Conservation (phyloP, 2,329 filamentous ascomycete species). For the Aspergillus glaucus region DNA sequence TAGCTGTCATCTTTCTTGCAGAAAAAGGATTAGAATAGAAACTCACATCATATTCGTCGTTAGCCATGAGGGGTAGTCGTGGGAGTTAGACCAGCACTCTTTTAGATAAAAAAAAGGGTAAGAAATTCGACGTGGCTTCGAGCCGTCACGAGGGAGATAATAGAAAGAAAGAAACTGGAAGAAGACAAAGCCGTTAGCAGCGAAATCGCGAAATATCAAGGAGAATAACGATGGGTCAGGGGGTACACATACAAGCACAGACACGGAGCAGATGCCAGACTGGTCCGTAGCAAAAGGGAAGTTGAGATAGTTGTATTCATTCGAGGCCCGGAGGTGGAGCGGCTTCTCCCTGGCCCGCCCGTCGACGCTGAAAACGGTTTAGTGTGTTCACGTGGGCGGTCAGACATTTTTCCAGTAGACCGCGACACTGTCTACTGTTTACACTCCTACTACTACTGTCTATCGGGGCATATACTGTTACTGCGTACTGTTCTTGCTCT, state of each 20-base stretch:
- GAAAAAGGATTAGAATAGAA: not conserved
- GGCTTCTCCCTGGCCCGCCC: not conserved
- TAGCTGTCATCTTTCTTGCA: slow-evolving; percentile 1
- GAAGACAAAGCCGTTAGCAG: not conserved
- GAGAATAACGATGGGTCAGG: not conserved
- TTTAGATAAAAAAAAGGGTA: slow-evolving; percentile 14
- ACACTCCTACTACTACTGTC: not conserved
- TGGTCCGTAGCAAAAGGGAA: not conserved
- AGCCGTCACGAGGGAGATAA: slow-evolving; percentile 10
- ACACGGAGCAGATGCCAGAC: not conserved
- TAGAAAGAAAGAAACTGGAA: slow-evolving; percentile 3
- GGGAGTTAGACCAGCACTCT: slow-evolving; percentile 16
- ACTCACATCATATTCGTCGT: slow-evolving; percentile 99
- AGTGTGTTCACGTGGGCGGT: not conserved
- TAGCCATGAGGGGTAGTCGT: slow-evolving; percentile 64
- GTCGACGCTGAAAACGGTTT: not conserved
- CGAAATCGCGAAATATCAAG: not conserved
- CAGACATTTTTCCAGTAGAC: not conserved
- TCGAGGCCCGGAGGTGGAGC: not conserved
- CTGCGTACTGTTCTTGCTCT: no score
- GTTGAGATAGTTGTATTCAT: not conserved
- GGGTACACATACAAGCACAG: not conserved
- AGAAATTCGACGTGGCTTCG: slow-evolving; percentile 14
- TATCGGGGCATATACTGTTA: no score
- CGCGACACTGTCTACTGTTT: not conserved